Base-by-base conservation (phyloP, 257 asterid species). In the Solanum arcanum region DNA sequence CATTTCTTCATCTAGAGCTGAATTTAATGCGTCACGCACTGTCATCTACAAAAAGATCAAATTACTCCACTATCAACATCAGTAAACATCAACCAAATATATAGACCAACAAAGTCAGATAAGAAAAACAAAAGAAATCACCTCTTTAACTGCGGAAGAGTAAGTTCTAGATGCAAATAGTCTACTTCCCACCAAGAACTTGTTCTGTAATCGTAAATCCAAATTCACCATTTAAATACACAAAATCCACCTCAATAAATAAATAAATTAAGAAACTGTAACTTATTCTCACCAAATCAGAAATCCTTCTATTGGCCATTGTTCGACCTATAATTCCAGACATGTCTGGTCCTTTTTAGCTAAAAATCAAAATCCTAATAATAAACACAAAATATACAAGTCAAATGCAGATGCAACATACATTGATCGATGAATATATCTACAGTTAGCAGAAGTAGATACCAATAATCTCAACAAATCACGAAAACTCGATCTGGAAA, bases 1-100 rank as follows among this genome's bases (percentile, higher is more conserved):
- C 98, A 97, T 97, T 94, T 97, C 99, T 88, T 97, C 99, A 87
- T 95, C 98, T 44, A 97, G 91, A 60, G 99, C 99, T 68, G 99
- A 95, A 92, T 95, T 97, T 76, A 97, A 87, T 60, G 98, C 99
- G 49, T 97, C 99, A 33, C 98, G 97, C 87, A 95, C 99, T 16
- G 95, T 97, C 96, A 97, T 97, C 98, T 97, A 91, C 90, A 90
- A 86, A 35, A 81, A 52, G 62, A 14, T 42, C 41, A 16, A 86
- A 66, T 33, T 39, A 46, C 3, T 73, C 68, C 29, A 15, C 29
- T 9, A 72, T 85, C 37, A 88, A 56, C 41, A 47, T 1, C 52
- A 37, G 1, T 81, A 49, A 44, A 59, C 44, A 47, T 29, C 16
- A 74, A 27, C 23, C 25, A 37, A 83, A 80, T 27, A 41, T 13